Evolutionary conservation across 73 alveolate species (phyloP), one percentile per base, ranked within the genome.

Genomic region (Halteria grandinella): DNA sequence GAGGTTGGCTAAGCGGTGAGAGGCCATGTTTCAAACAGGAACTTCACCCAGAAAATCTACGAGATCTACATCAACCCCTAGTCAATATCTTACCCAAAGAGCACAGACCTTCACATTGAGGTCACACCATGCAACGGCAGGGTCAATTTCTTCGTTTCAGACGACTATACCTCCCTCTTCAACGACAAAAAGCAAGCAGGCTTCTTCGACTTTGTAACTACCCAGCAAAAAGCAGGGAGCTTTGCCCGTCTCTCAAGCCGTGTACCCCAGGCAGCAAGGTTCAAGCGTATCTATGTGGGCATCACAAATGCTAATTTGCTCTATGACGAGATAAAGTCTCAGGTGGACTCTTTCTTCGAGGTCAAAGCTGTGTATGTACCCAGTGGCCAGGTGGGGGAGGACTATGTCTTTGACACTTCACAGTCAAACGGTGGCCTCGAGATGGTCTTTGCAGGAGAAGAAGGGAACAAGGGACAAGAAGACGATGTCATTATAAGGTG

Each of bases 41-140:
- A 66, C 15, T 12, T 21, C 18, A 66, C 64, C 8, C n/a, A 34
- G 14, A 66, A 66, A 36, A 66, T 66, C 4, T 66, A 44, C 29
- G 80, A 66, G 29, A 25, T 66, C 27, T 66, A 25, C 32, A 25
- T 66, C 32, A 66, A 66, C 32, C 53, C 43, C 20, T 18, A 66
- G 11, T 39, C 23, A 6, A 15, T 66, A 25, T 66, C 12, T 44
- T 6, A n/a, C 1, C 24, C 43, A 12, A 52, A 66, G 1, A 18
- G 47, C 10, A 66, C 80, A 12, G 80, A 66, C 29, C 52, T 66
- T 1, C 32, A 10, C 15, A 45, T 66, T 7, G 17, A 41, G 32
- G 66, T 66, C n/a, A 66, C 66, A 11, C 80, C 80, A 28, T 66
- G 80, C 52, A 66, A 28, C 47, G 80, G 80, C 1, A 66, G 28